Conservation (phyloP, 1,284 basidiomycete genomes). For the Schizopora paradoxa region DNA sequence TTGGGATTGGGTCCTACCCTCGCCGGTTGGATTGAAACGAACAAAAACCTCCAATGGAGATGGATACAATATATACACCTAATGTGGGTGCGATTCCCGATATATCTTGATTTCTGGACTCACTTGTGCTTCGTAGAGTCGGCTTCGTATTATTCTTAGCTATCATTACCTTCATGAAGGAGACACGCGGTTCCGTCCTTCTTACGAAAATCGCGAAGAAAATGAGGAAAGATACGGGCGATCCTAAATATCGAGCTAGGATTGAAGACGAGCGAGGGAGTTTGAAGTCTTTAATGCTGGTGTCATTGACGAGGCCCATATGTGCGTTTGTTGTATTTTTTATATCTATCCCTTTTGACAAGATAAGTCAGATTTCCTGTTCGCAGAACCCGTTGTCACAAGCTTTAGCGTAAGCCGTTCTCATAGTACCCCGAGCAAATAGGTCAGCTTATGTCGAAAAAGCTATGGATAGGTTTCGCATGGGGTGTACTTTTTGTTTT, state of each 20-base stretch:
- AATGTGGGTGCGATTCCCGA: slow-evolving; percentile 38
- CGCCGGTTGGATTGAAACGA: slow-evolving; percentile 68
- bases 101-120: slow-evolving; percentile 10
- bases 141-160: slow-evolving; percentile 39
- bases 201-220: slow-evolving; percentile 54
- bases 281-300: slow-evolving; percentile 51
- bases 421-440: background rate
- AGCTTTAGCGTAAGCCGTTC: slow-evolving; percentile 56
- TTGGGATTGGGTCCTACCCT: slow-evolving; percentile 62
- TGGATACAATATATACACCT: slow-evolving; percentile 82
- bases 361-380: slow-evolving; percentile 43
- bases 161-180: slow-evolving; percentile 43
- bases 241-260: slow-evolving; percentile 53
- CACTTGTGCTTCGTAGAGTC: slow-evolving; percentile 30
- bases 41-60: slow-evolving; percentile 58
- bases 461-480: slow-evolving; percentile 72
- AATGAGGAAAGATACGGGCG: slow-evolving; percentile 56
- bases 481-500: slow-evolving; percentile 77
- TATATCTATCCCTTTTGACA: background rate
- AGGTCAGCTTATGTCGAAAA: slow-evolving; percentile 2
- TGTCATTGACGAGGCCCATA: slow-evolving; percentile 64
- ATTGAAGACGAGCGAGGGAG: slow-evolving; percentile 59
- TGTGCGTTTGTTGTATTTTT: slow-evolving; percentile 36
- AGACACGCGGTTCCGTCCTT: slow-evolving; percentile 62
- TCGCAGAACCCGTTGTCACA: slow-evolving; percentile 73